Base-by-base conservation (phyloP, 2,329 filamentous ascomycete species). In the Alternaria atra region DNA sequence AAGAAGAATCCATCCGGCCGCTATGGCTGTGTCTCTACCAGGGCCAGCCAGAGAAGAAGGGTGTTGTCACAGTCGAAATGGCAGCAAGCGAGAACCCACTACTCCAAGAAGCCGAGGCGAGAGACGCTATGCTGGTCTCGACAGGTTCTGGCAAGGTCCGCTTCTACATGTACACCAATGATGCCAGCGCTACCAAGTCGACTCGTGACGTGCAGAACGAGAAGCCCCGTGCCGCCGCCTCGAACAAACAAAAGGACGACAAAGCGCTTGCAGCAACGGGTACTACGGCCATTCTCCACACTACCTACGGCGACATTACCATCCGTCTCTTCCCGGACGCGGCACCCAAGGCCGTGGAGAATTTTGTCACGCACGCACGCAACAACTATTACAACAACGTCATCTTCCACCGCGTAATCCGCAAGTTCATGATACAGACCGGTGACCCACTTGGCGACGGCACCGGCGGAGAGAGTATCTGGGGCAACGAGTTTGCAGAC, bases 91-190 rank as follows among this genome's bases (percentile, higher is more conserved):
- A 88, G 70, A 99, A 99, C 76, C 95, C 96, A 0, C 85, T 99
- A 1, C 86, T 99, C 2, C 92, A 95, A 74, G 94, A 97, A 82
- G 92, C 95, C 1, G 94, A 97, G 79, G 88, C 89, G 20, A 87
- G 94, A 63, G 95, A 99, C 75, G 94, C 96, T 0, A 94, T 98
- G 74, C 84, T 99, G 7, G 86, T 96, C 44, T 86, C 87, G 9
- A 98, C 95, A 0, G 94, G 90, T 0, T 90, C 91, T 46, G 91
- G 90, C 64, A 98, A 97, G 80, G 87, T 91, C 29, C 91, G 96
- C 40, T 99, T 99, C 81, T 99, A 97, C 85, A 93, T 98, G 89
- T 99, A 97, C 80, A 97, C 92, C 35, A 97, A 97, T 77, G 91
- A 97, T 39, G 87, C 90, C 37, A 91, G 93, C 64, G 65, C 60